Percentiles rank a stretch among this genome's conserved stretches.
Conservation (phyloP, 2,329 filamentous ascomycete genomes). For the Mollisiaceae sp. region DNA sequence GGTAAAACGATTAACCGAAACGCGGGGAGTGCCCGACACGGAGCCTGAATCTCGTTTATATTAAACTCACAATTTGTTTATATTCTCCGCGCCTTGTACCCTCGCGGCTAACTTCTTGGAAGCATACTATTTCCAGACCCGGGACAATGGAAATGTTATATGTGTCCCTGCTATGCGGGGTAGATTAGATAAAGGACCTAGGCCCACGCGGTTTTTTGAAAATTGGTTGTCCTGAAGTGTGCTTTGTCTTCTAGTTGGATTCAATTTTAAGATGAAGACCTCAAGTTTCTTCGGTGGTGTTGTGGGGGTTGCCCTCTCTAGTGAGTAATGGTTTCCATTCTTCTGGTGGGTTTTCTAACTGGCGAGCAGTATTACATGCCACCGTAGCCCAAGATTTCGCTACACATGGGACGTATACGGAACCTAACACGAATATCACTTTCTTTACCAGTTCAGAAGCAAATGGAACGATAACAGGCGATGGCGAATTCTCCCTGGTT, state of each 20-base stretch:
- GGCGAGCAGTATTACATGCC: conserved; percentile 21
- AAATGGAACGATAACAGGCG: conserved; percentile 45
- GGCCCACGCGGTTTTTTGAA: not conserved
- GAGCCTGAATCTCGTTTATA: conserved; percentile 28
- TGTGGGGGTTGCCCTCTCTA: conserved; percentile 33
- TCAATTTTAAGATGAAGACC: conserved; percentile 35
- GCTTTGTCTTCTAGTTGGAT: conserved; percentile 19
- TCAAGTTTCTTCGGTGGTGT: conserved; percentile 30
- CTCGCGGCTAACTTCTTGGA: conserved; percentile 10
- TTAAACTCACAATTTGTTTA: conserved; percentile 20
- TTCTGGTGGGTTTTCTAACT: conserved; percentile 23
- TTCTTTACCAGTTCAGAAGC: conserved; percentile 57
- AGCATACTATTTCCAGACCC: conserved; percentile 26
- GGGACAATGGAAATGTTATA: conserved; percentile 15
- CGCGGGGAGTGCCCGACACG: conserved; percentile 27
- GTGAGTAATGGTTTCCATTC: conserved; percentile 26
- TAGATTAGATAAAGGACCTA: conserved; percentile 26
- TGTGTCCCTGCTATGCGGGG: conserved; percentile 9
- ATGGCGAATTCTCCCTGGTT: conserved; percentile 38
- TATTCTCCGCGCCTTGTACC: conserved; percentile 16
- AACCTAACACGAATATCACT: conserved; percentile 55
- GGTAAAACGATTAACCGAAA: conserved; percentile 32
- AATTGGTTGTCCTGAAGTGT: conserved; percentile 6
- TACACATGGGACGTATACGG: conserved; percentile 46
- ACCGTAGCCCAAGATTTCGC: conserved; percentile 39